Percentiles rank a stretch among this genome's conserved stretches.
These are phyloP conservation scores for Backusella sp. DNA, from an alignment of 192 early-diverging fungal species.

Conservation along the genomic window DNA sequence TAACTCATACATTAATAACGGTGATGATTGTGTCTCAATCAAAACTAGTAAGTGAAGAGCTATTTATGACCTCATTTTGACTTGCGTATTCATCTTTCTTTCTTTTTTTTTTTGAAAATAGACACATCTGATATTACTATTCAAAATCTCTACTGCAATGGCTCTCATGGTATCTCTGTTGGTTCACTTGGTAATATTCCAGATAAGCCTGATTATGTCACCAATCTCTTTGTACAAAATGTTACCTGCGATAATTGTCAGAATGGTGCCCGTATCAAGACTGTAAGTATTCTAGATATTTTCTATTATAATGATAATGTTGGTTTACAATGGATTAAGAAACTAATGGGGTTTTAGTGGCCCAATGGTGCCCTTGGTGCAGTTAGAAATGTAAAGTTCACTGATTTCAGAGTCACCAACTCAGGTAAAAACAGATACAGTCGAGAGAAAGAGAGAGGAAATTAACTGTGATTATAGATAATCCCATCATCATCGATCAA, in stretches of 20 bases:
- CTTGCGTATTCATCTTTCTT: not conserved
- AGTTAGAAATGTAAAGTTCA: not conserved
- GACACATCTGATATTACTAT: not conserved
- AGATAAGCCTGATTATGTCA: not conserved
- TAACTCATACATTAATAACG: not conserved
- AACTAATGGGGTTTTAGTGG: not conserved
- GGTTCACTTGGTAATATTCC: slow-evolving; percentile 1
- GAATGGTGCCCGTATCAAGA: slow-evolving; percentile 9
- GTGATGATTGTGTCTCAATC: not conserved
- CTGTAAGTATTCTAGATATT: not conserved
- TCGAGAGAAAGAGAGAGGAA: not conserved
- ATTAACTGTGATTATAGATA: not conserved
- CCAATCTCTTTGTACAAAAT: not conserved
- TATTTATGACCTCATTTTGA: not conserved
- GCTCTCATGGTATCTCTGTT: not conserved
- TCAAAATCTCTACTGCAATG: not conserved
- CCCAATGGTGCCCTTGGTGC: not conserved
- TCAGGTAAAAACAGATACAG: not conserved
- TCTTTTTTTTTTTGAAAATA: not conserved
- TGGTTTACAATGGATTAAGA: not conserved
- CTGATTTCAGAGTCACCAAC: slow-evolving; percentile 2
- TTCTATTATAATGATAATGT: not conserved
- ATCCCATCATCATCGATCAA: not conserved
- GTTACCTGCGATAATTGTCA: slow-evolving; percentile 2
- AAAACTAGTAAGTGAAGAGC: not conserved